These are phyloP conservation scores for Arthrobotrys musiformis DNA, from an alignment of 2,329 filamentous ascomycete genomes.

Conservation along the genomic window DNA sequence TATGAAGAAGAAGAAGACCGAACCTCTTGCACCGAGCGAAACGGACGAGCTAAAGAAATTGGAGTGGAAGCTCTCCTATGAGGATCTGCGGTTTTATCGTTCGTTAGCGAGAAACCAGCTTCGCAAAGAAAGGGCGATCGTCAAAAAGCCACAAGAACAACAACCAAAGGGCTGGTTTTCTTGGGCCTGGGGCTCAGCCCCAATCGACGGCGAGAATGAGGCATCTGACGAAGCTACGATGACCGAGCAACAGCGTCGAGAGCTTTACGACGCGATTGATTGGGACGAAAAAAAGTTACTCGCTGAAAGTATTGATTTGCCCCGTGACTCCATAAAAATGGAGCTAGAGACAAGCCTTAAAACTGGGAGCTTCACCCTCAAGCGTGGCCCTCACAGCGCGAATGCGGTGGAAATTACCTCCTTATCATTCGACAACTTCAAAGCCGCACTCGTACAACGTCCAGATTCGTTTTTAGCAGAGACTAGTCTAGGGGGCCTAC, in stretches of 20 bases:
- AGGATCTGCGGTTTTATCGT: slow-evolving; percentile 96
- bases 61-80: slow-evolving; percentile 89
- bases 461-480: slow-evolving; percentile 91
- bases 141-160: slow-evolving; percentile 75
- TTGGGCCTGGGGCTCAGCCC: slow-evolving; percentile 85
- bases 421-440: slow-evolving; percentile 93
- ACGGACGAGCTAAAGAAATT: slow-evolving; percentile 77
- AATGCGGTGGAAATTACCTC: slow-evolving; percentile 83
- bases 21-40: slow-evolving; percentile 75
- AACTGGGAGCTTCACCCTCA: slow-evolving; percentile 94
- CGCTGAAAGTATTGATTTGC: slow-evolving; percentile 85
- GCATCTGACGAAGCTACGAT: slow-evolving; percentile 82
- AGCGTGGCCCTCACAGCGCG: slow-evolving; percentile 79
- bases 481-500: slow-evolving; percentile 88
- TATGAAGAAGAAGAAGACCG: slow-evolving; percentile 84
- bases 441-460: slow-evolving; percentile 86
- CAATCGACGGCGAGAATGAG: slow-evolving; percentile 69
- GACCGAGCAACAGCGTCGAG: slow-evolving; percentile 93
- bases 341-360: slow-evolving; percentile 92
- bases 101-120: slow-evolving; percentile 93
- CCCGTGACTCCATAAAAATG: slow-evolving; percentile 89
- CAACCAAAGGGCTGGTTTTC: slow-evolving; percentile 87
- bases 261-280: slow-evolving; percentile 96
- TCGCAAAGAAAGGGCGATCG: slow-evolving; percentile 90
- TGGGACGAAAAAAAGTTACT: slow-evolving; percentile 97